Base-by-base conservation (phyloP, 768 basidiomycete genomes). In the Phylloporus sp. region DNA sequence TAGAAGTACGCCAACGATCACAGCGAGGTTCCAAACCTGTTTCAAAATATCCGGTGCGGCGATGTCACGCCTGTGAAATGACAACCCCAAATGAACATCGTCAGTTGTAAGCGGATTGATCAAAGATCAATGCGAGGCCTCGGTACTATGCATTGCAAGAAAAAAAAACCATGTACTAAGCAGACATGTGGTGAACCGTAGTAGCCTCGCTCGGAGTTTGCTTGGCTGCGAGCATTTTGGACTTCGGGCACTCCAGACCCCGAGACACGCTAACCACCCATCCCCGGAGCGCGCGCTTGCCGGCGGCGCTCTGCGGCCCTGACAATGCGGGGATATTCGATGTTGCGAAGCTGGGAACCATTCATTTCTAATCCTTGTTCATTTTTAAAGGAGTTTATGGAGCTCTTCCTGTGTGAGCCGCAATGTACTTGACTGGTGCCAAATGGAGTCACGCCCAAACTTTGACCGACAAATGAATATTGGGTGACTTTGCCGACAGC, bases 41-140 rank as follows among this genome's bases (percentile, higher is more conserved):
- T 52, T 56, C 31, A 33, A 56, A 45, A 9, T n/a, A 29, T 24
- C 24, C 31, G 6, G n/a, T 22, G 28, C 26, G 26, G 24, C 6
- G 23, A 44, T 36, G 28, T 41, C 14, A 23, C 31, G 54, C 54
- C 54, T 54, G 53, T 42, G 53, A 54, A 56, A 56, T 0, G 1
- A 6, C 31, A 29, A 28, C 50, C 39, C 33, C 33, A 42, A 56
- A 44, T 27, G 54, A 51, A 20, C 22, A 27, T 38, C 17, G 33
- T 13, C 9, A 21, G 14, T 22, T n/a, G 37, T 38, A 23, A 53
- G 44, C 53, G 53, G 53, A 55, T 53, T 48, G 22, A 48, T n/a
- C n/a, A n/a, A n/a, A n/a, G n/a, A n/a, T n/a, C n/a, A 31, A 27
- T 15, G 49, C 10, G 27, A 28, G 44, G 3, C n/a, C n/a, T n/a